Evolutionary conservation across 2,329 filamentous ascomycete species (phyloP).

Genomic region (Rhytidhysteron rufulum): DNA sequence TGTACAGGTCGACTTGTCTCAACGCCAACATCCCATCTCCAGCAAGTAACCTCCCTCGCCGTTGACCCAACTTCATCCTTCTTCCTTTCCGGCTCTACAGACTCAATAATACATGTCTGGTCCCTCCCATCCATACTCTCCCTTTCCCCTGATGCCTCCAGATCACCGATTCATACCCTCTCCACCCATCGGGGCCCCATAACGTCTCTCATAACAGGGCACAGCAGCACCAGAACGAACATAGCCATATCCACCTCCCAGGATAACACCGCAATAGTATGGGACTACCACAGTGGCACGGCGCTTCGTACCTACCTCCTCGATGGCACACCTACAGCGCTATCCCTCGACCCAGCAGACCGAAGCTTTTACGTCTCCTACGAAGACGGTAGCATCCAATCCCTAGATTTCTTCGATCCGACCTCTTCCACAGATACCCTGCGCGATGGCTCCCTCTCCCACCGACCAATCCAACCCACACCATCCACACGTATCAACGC

Average conservation of each 20-base stretch:
- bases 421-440: constrained; percentile 37
- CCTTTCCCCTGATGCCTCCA: constrained; percentile 50
- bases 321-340: constrained; percentile 65
- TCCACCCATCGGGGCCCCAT: constrained; percentile 73
- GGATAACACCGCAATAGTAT: constrained; percentile 86
- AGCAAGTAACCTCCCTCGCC: constrained; percentile 72
- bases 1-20: constrained; percentile 73
- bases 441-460: constrained; percentile 53
- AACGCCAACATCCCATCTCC: constrained; percentile 74
- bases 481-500: constrained; percentile 42
- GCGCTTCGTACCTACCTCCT: constrained; percentile 79
- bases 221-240: constrained; percentile 69
- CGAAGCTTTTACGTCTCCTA: constrained; percentile 78
- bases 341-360: constrained; percentile 76
- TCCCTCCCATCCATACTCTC: constrained; percentile 71
- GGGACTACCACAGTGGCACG: constrained; percentile 82
- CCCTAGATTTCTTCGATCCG: constrained; percentile 68
- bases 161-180: constrained; percentile 72
- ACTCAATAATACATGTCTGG: constrained; percentile 93
- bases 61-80: constrained; percentile 67
- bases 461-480: constrained; percentile 47
- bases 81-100: constrained; percentile 73
- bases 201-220: constrained; percentile 59
- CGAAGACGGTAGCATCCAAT: constrained; percentile 75
- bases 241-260: constrained; percentile 79